Evolutionary conservation across 805 yeast genomes (phyloP).

Genomic region (Yamadazyma akitaensis): DNA sequence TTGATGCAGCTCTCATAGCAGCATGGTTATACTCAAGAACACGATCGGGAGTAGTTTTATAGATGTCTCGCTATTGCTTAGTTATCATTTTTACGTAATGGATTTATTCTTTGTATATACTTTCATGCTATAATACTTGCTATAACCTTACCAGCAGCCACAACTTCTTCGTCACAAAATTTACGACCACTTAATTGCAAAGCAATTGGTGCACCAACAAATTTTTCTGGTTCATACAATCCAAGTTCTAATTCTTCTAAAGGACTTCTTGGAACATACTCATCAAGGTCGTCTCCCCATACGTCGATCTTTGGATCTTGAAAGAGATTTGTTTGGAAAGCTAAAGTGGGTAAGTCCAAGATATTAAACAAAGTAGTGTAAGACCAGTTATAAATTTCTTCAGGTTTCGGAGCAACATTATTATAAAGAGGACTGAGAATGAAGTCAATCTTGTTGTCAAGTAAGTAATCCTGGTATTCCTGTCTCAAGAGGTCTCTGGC

Average conservation of each 20-base stretch:
- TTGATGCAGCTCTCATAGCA: constrained; percentile 26
- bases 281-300: constrained; percentile 34
- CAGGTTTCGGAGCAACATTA: constrained; percentile 67
- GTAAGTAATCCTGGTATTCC: constrained; percentile 52
- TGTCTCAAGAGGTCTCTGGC: constrained; percentile 58
- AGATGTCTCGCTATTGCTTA: background rate
- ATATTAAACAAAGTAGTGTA: constrained; percentile 74
- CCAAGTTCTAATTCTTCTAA: constrained; percentile 48
- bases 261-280: constrained; percentile 41
- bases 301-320: constrained; percentile 55
- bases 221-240: constrained; percentile 45
- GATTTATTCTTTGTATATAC: background rate
- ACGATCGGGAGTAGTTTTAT: background rate
- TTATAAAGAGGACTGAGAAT: constrained; percentile 65
- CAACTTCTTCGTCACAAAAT: constrained; percentile 54
- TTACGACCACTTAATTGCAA: constrained; percentile 53
- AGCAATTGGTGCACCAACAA: constrained; percentile 52
- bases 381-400: constrained; percentile 69
- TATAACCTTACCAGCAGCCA: constrained; percentile 43
- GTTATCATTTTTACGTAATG: background rate
- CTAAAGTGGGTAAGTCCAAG: constrained; percentile 65
- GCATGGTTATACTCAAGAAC: background rate
- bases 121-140: constrained; percentile 23
- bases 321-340: constrained; percentile 57
- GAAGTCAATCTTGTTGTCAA: constrained; percentile 56